Percentiles rank a stretch among this genome's conserved stretches.
Evolutionary conservation across 2,329 filamentous ascomycete species (phyloP).

Genomic region (Helminthosporium solani): DNA sequence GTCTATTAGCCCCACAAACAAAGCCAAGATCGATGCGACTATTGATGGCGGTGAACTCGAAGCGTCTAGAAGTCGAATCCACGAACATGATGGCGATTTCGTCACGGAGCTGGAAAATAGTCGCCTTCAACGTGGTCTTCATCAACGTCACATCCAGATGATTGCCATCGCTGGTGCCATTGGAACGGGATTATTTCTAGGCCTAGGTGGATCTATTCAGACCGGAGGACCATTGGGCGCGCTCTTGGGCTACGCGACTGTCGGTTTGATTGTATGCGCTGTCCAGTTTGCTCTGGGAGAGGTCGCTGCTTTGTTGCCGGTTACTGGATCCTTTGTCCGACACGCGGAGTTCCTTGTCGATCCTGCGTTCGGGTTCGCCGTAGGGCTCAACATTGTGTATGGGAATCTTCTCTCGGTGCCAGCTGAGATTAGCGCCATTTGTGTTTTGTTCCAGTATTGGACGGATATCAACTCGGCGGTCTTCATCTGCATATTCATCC

Average conservation of each 20-base stretch:
- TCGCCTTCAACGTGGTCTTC: constrained; percentile 29
- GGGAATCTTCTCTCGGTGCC: constrained; percentile 52
- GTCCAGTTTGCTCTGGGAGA: constrained; percentile 56
- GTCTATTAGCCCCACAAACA: background rate
- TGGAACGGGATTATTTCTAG: constrained; percentile 56
- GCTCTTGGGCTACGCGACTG: constrained; percentile 54
- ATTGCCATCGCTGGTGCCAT: constrained; percentile 61
- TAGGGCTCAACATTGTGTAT: constrained; percentile 60
- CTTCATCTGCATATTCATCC: constrained; percentile 37
- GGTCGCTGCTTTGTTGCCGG: constrained; percentile 52
- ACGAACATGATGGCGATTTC: constrained; percentile 17
- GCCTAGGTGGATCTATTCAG: constrained; percentile 54
- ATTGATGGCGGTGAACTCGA: constrained; percentile 6
- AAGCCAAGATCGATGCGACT: constrained; percentile 2
- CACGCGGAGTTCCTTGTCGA: constrained; percentile 55
- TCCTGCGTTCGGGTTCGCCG: constrained; percentile 46
- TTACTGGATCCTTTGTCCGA: constrained; percentile 53
- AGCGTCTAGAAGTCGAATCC: constrained; percentile 3
- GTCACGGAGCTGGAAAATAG: constrained; percentile 27
- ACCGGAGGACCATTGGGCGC: constrained; percentile 55
- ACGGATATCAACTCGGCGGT: constrained; percentile 35
- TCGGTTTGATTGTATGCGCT: constrained; percentile 52
- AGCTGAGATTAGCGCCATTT: constrained; percentile 30
- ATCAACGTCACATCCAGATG: constrained; percentile 56
- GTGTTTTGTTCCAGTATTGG: constrained; percentile 30